These are phyloP conservation scores for Colletotrichum sp. DNA, from an alignment of 2,329 filamentous ascomycete genomes.

Conservation along the genomic window DNA sequence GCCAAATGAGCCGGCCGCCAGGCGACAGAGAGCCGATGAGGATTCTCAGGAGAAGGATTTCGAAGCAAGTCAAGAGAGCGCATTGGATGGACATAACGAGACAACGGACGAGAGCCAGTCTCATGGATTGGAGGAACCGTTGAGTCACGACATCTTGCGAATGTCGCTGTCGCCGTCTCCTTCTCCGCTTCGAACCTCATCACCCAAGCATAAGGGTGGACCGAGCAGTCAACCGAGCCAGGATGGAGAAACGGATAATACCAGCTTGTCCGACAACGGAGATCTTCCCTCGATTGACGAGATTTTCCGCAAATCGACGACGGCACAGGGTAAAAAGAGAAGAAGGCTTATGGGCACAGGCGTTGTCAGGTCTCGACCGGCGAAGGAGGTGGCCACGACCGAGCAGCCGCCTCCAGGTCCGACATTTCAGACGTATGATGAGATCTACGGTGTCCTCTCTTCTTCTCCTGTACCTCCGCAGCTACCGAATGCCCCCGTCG, in stretches of 20 bases:
- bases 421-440: constrained; percentile 10
- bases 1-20: constrained; percentile 32
- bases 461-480: background rate
- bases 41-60: constrained; percentile 57
- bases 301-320: constrained; percentile 3
- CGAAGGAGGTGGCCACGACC: background rate
- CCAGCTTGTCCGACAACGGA: constrained; percentile 38
- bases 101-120: constrained; percentile 41
- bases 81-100: constrained; percentile 27
- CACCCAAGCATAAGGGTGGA: constrained; percentile 23
- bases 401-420: background rate
- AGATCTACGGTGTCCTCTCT: background rate
- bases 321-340: background rate
- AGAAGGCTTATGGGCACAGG: background rate
- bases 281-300: constrained; percentile 42
- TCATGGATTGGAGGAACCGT: background rate
- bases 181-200: constrained; percentile 7
- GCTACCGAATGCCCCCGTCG: background rate
- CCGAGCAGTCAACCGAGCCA: constrained; percentile 40
- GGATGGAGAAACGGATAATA: constrained; percentile 38
- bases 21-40: constrained; percentile 36
- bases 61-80: constrained; percentile 52
- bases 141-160: background rate
- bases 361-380: background rate
- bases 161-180: background rate